Percentiles rank a stretch among this genome's conserved stretches.
These are phyloP conservation scores for Claviceps digitariae DNA, from an alignment of 2,329 filamentous ascomycete genomes.

Conservation along the genomic window DNA sequence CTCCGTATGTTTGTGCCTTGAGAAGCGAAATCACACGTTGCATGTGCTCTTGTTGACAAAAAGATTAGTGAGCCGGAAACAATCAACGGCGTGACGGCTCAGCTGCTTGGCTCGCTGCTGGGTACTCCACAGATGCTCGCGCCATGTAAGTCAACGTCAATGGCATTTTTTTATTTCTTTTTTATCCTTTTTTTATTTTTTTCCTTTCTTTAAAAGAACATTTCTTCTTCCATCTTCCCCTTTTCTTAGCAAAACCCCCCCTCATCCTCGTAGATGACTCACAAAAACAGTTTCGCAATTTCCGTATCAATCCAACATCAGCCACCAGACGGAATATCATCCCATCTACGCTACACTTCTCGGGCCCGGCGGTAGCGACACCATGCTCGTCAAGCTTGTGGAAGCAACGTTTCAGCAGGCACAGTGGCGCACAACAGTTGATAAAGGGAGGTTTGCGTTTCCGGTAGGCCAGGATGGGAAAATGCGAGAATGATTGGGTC, in stretches of 20 bases:
- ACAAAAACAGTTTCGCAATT: conserved; percentile 16
- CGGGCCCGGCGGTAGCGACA: conserved; percentile 14
- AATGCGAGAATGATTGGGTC: not conserved
- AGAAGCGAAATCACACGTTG: not conserved
- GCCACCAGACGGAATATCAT: conserved; percentile 14
- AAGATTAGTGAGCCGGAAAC: not conserved
- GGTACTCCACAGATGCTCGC: conserved; percentile 18
- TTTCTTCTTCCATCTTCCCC: not conserved
- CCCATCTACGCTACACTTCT: conserved; percentile 19
- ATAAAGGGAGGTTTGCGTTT: conserved; percentile 17
- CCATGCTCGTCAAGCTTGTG: conserved; percentile 15
- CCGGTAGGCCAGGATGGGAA: conserved; percentile 9
- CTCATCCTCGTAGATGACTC: not conserved
- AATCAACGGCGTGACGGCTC: conserved; percentile 13
- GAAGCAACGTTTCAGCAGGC: conserved; percentile 15
- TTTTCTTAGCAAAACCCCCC: not conserved
- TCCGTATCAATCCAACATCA: conserved; percentile 18
- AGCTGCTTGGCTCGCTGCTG: conserved; percentile 17
- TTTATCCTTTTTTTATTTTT: not conserved
- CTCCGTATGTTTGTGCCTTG: conserved; percentile 1
- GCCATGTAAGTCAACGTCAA: conserved; percentile 18
- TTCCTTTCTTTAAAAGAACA: not conserved
- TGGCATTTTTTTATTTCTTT: not conserved
- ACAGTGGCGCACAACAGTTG: conserved; percentile 16
- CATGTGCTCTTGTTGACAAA: not conserved